These are phyloP conservation scores for Skeletonema marinoi DNA, from an alignment of 108 stramenopile species.

Conservation along the genomic window DNA sequence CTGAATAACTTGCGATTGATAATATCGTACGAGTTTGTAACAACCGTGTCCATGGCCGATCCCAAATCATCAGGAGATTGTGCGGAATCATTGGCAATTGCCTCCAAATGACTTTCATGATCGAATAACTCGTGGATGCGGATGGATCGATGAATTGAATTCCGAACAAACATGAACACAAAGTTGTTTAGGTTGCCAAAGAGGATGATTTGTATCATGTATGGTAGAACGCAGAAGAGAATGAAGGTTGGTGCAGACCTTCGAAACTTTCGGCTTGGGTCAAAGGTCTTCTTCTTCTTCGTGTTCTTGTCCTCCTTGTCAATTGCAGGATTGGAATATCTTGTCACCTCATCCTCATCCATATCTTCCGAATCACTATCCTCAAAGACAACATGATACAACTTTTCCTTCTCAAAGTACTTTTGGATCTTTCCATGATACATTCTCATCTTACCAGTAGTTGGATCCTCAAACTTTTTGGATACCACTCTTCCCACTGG, in stretches of 20 bases:
- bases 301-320: slow-evolving; percentile 12
- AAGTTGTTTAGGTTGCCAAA: slow-evolving; percentile 85
- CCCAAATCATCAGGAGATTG: slow-evolving; percentile 77
- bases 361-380: slow-evolving; percentile 5
- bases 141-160: slow-evolving; percentile 80
- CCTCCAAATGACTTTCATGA: slow-evolving; percentile 70
- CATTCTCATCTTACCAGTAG: neutral
- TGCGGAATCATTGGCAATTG: slow-evolving; percentile 73
- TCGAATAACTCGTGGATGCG: slow-evolving; percentile 83
- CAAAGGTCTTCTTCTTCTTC: slow-evolving; percentile 28
- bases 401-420: neutral
- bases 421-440: slow-evolving; percentile 1
- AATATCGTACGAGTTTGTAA: slow-evolving; percentile 52
- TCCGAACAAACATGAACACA: slow-evolving; percentile 71
- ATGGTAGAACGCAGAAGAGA: slow-evolving; percentile 75
- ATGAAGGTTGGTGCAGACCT: slow-evolving; percentile 79
- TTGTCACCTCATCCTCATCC: neutral
- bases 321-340: neutral
- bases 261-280: slow-evolving; percentile 67
- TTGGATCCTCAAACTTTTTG: neutral
- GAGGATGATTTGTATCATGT: slow-evolving; percentile 85
- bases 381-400: neutral
- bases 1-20: slow-evolving; percentile 91
- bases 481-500: neutral
- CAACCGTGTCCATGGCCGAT: slow-evolving; percentile 70